Evolutionary conservation across 345 rosid species (phyloP).

Genomic region (Aquilaria yunnanensis): DNA sequence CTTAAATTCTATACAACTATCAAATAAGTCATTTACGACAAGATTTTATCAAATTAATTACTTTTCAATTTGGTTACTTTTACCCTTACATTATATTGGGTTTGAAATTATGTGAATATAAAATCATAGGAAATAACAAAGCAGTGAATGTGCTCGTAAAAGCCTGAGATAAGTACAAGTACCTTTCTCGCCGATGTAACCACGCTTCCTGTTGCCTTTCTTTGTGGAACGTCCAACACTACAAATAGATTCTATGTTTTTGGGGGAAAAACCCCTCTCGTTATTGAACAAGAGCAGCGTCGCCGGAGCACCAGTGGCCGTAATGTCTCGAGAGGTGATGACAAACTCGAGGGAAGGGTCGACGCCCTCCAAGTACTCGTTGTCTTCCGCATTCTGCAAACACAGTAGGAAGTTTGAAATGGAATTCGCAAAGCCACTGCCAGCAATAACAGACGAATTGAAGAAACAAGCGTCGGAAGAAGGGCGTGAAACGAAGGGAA

Average conservation of each 20-base stretch:
- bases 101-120: no score
- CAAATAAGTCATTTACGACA: no score
- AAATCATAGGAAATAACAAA: no score
- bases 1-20: no score
- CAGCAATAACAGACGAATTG: neutral
- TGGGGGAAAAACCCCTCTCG: slow-evolving; percentile 54
- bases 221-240: slow-evolving; percentile 65
- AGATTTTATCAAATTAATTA: no score
- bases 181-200: slow-evolving; percentile 88
- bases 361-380: slow-evolving; percentile 49
- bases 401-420: neutral
- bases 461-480: neutral
- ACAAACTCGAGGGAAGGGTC: slow-evolving; percentile 76
- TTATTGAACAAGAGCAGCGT: slow-evolving; percentile 63
- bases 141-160: no score
- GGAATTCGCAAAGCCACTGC: no score
- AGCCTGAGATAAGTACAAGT: neutral
- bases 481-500: neutral
- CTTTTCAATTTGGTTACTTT: no score
- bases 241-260: slow-evolving; percentile 61
- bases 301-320: slow-evolving; percentile 58
- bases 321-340: slow-evolving; percentile 61
- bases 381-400: slow-evolving; percentile 69
- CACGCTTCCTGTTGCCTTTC: slow-evolving; percentile 54
- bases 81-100: no score